phyloP scores from a whole-genome alignment of 495 filamentous ascomycete genomes.

The Daldinia decipiens region DNA sequence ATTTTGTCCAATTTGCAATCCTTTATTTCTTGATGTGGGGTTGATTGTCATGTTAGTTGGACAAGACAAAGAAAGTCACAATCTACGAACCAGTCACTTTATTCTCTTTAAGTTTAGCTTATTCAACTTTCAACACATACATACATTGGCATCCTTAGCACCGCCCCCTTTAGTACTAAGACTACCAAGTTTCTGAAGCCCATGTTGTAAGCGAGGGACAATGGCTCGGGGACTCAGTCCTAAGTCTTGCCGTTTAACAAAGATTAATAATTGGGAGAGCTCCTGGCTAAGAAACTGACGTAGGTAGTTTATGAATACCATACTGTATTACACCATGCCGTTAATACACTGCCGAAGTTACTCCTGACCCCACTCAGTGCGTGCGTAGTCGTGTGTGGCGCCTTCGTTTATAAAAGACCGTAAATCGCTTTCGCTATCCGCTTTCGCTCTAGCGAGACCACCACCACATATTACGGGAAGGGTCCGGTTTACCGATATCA shows the following conservation, averaged over 20 bases:
- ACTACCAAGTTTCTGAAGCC: neutral
- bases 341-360: neutral
- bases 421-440: neutral
- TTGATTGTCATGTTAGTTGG: neutral
- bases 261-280: neutral
- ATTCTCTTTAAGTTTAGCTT: neutral
- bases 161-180: neutral
- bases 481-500: neutral
- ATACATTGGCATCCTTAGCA: neutral
- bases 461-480: neutral
- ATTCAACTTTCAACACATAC: neutral
- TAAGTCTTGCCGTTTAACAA: neutral
- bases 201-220: neutral
- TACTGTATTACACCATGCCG: neutral
- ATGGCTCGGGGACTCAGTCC: neutral
- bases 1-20: neutral
- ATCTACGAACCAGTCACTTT: neutral
- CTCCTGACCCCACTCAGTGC: neutral
- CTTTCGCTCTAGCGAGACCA: neutral
- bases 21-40: neutral
- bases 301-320: neutral
- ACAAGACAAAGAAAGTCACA: neutral
- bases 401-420: neutral
- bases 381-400: neutral
- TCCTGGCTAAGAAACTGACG: neutral